Percentiles rank a stretch among this genome's conserved stretches.
phyloP scores from a whole-genome alignment of 2,329 filamentous ascomycete species.

The Sordariomycetes sp. region DNA sequence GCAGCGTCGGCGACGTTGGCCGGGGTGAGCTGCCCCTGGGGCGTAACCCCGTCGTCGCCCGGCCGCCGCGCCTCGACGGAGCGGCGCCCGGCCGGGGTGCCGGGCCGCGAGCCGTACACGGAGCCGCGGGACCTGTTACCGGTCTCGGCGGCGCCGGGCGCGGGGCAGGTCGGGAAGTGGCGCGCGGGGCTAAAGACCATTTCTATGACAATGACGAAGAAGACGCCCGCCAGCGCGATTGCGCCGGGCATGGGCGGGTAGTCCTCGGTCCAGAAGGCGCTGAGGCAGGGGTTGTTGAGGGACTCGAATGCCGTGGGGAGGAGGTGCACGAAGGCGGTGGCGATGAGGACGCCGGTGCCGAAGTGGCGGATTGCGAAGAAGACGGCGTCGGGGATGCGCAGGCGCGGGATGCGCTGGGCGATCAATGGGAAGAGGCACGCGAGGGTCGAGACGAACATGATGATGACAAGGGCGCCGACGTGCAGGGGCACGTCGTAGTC shows the following conservation, averaged over 20 bases:
- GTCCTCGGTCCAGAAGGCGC: constrained; percentile 58
- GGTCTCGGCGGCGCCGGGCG: background rate
- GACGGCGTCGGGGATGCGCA: constrained; percentile 39
- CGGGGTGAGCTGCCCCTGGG: background rate
- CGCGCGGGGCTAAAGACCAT: constrained; percentile 43
- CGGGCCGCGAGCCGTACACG: background rate
- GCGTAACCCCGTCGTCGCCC: background rate
- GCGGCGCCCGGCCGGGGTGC: background rate
- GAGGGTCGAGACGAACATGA: constrained; percentile 30
- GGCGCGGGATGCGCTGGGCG: constrained; percentile 32
- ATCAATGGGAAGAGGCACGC: constrained; percentile 41
- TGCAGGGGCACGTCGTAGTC: constrained; percentile 44
- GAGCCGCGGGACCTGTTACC: constrained; percentile 2
- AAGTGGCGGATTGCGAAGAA: constrained; percentile 53
- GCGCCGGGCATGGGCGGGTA: constrained; percentile 72
- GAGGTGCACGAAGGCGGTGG: constrained; percentile 70
- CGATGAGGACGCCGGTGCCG: constrained; percentile 61
- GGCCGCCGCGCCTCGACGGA: background rate
- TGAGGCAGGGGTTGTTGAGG: constrained; percentile 53
- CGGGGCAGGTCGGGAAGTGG: constrained; percentile 9
- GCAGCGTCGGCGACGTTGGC: background rate
- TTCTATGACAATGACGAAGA: constrained; percentile 71
- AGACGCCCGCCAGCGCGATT: constrained; percentile 64
- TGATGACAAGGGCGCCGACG: constrained; percentile 40
- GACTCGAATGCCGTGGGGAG: constrained; percentile 53